Percentiles rank a stretch among this genome's conserved stretches.
These are phyloP conservation scores for Yamadazyma endophytica DNA, from an alignment of 805 yeast genomes.

Conservation along the genomic window DNA sequence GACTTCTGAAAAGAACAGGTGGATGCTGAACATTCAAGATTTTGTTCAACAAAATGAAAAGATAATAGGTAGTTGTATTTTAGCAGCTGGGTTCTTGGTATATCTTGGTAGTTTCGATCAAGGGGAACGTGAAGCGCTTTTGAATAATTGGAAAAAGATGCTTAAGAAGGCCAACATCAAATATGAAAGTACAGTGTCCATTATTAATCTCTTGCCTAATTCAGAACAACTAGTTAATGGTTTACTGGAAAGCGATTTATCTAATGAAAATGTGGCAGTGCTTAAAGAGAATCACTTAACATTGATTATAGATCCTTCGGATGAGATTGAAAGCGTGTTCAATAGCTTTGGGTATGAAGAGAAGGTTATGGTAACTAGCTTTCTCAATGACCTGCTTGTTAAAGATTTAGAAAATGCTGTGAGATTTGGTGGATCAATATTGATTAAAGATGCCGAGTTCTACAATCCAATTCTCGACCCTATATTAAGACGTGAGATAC, in stretches of 20 bases:
- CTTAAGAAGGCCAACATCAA: constrained; percentile 18
- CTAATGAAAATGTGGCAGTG: constrained; percentile 60
- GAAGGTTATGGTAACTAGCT: constrained; percentile 57
- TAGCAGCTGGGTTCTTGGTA: constrained; percentile 57
- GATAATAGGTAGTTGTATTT: constrained; percentile 60
- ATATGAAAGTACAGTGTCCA: constrained; percentile 6
- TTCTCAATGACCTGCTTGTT: constrained; percentile 61
- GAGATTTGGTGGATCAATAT: constrained; percentile 73
- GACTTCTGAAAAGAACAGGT: constrained; percentile 64
- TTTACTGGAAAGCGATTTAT: constrained; percentile 31
- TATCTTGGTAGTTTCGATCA: constrained; percentile 62
- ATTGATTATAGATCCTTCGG: constrained; percentile 71
- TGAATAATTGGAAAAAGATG: constrained; percentile 30
- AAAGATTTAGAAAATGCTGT: constrained; percentile 75
- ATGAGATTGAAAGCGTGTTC: constrained; percentile 41
- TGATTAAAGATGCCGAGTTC: constrained; percentile 76
- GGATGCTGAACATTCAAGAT: constrained; percentile 57
- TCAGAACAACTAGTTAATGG: neutral
- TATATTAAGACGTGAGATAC: constrained; percentile 57
- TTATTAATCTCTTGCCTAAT: constrained; percentile 4
- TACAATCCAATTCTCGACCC: constrained; percentile 72
- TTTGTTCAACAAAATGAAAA: constrained; percentile 44
- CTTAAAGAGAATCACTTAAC: constrained; percentile 43
- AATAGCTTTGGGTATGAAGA: constrained; percentile 20
- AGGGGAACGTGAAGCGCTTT: constrained; percentile 33